Percentiles rank a stretch among this genome's conserved stretches.
These are phyloP conservation scores for Xylariaceae sp. DNA, from an alignment of 2,329 filamentous ascomycete species.

Conservation along the genomic window DNA sequence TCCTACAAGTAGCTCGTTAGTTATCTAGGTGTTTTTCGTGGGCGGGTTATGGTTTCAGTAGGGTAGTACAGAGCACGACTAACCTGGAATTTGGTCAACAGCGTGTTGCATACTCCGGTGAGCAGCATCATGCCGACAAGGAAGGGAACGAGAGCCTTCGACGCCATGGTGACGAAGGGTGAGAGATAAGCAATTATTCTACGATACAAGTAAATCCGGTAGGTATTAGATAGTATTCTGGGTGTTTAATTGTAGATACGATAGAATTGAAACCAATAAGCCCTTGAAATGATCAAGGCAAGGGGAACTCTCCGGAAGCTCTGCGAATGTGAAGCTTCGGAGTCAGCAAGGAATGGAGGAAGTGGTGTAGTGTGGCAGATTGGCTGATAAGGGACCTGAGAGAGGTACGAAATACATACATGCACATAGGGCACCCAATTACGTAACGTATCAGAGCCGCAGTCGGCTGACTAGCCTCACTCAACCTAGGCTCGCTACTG, in stretches of 20 bases:
- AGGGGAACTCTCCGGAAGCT: background rate
- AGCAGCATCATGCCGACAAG: conserved; percentile 95
- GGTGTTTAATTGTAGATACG: background rate
- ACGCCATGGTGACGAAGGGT: conserved; percentile 59
- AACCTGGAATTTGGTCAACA: conserved; percentile 96
- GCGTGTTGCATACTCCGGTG: conserved; percentile 94
- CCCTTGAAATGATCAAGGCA: too few relatives aligned
- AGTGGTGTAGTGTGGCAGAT: background rate
- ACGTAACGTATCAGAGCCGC: background rate
- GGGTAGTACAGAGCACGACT: conserved; percentile 26
- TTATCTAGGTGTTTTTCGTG: conserved; percentile 8
- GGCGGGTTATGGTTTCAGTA: background rate
- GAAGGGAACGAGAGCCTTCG: conserved; percentile 74
- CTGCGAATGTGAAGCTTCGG: background rate
- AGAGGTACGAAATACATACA: too few relatives aligned
- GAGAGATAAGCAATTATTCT: conserved; percentile 6
- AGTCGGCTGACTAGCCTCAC: conserved; percentile 21
- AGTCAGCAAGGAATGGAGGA: background rate
- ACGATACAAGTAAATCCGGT: background rate
- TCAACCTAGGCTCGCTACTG: conserved; percentile 7
- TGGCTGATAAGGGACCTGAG: background rate
- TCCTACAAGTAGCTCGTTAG: conserved; percentile 58
- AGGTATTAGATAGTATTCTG: background rate
- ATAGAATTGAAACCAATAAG: background rate
- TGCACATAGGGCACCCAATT: background rate